Percentiles rank a stretch among this genome's conserved stretches.
phyloP scores from a whole-genome alignment of 306 rosid genomes.

The Prinsepia uniflora region DNA sequence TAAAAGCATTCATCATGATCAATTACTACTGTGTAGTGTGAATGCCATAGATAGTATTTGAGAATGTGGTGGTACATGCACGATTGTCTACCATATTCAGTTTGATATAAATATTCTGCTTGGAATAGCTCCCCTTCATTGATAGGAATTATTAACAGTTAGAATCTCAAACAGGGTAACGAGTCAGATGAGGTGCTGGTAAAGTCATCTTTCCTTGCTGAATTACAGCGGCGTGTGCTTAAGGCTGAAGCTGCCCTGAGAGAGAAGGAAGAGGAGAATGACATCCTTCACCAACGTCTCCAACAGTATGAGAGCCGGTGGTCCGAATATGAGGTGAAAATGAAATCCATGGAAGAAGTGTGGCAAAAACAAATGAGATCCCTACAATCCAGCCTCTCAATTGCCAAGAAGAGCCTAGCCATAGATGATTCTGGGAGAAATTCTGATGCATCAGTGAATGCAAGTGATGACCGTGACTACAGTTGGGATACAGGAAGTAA shows the following conservation, averaged over 20 bases:
- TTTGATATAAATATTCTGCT: not conserved
- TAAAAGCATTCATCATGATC: not conserved
- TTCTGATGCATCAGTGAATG: conserved; percentile 86
- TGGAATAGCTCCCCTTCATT: not conserved
- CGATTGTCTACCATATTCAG: not conserved
- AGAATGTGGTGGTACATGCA: not conserved
- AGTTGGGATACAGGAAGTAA: conserved; percentile 73
- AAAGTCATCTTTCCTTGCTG: conserved; percentile 88
- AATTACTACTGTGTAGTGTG: not conserved
- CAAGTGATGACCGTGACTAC: conserved; percentile 74
- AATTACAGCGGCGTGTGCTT: conserved; percentile 88
- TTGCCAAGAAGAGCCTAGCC: conserved; percentile 96
- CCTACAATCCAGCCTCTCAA: conserved; percentile 93
- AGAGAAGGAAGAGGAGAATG: conserved; percentile 97
- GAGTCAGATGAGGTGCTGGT: conserved; percentile 86
- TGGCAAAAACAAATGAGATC: conserved; percentile 99
- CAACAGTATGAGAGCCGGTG: conserved; percentile 95
- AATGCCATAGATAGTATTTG: not conserved
- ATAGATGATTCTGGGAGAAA: conserved; percentile 86
- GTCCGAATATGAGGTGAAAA: conserved; percentile 93
- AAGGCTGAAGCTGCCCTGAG: conserved; percentile 90
- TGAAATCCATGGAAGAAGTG: conserved; percentile 99
- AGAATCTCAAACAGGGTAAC: conserved; percentile 45
- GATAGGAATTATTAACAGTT: conserved; percentile 8
- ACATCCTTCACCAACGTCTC: conserved; percentile 91